Conservation (phyloP, 345 rosid genomes). For the Salix arbutifolia region DNA sequence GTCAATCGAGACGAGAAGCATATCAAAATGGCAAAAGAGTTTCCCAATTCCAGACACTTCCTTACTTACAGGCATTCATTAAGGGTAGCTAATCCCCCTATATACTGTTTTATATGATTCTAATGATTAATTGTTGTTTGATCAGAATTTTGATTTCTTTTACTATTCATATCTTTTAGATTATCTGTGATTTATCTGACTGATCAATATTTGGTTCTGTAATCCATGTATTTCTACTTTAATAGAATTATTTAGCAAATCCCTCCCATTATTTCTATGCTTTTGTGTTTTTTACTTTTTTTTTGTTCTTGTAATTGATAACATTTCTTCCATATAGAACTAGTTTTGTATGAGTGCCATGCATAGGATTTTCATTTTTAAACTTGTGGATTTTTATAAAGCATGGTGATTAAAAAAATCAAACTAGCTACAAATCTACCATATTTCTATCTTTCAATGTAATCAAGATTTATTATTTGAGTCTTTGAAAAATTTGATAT, state of each 20-base stretch:
- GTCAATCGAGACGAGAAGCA: conserved; percentile 91
- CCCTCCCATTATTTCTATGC: neutral
- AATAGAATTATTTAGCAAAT: neutral
- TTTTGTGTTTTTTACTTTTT: too few species aligned
- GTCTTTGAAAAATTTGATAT: neutral
- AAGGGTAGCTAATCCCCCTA: conserved; percentile 47
- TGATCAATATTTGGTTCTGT: neutral
- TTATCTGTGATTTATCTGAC: neutral
- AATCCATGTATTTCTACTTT: neutral
- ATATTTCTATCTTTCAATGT: neutral
- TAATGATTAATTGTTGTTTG: neutral
- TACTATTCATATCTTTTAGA: neutral
- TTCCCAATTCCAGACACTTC: conserved; percentile 81
- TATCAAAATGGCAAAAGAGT: conserved; percentile 73
- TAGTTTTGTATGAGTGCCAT: neutral
- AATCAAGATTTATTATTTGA: neutral
- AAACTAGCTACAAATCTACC: neutral
- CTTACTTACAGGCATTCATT: conserved; percentile 83
- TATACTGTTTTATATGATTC: neutral
- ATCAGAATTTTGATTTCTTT: neutral
- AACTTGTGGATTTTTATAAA: neutral
- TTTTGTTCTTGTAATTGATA: too few species aligned
- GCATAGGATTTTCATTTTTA: neutral
- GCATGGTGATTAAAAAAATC: neutral
- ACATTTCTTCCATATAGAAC: neutral